Base-by-base conservation (phyloP, 345 rosid genomes). In the Gossypium longicalyx region DNA sequence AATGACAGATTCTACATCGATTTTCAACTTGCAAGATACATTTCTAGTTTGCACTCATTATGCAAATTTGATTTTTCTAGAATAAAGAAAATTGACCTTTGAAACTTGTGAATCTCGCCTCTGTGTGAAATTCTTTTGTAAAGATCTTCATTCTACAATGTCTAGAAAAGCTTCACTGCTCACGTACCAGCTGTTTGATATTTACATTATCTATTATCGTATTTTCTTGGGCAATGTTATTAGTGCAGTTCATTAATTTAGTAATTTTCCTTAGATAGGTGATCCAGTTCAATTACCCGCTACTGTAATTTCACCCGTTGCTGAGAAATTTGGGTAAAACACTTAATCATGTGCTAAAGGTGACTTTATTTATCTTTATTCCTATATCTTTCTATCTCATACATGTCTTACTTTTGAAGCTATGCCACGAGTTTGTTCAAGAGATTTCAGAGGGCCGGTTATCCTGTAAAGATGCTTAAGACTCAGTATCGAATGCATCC, bases 401-500 rank as follows among this genome's bases (percentile, higher is more conserved):
- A 51, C 12, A 59, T 63, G 27, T 61, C 67, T 52, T 62, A n/a
- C 17, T 71, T 43, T 60, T 86, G 80, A 82, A 92, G 99, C 53
- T 95, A 95, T 68, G 94, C 94, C 67, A 95, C 87, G 49, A 95
- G 99, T 83, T 78, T 95, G 90, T 95, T 95, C 78, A 87, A 93
- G 87, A 90, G 99, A 85, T 89, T 95, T 75, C 98, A 95, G 80
- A 91, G 82, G 78, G 99, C 97, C 77, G 99, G 98, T 70, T 93
- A 92, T 80, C 99, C 98, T 10, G 97, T 95, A 45, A 83, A 86
- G 53, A 93, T 95, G 99, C 89, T 95, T 83, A 95, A 88, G 85
- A 84, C 92, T 52, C 98, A 91, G 77, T 95, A 95, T 76, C 87
- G 98, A 47, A 95, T 95, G 99, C 99, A 93, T 88, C 99, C 98